Base-by-base conservation (phyloP, 495 filamentous ascomycete genomes). In the Articulospora tetracladia region DNA sequence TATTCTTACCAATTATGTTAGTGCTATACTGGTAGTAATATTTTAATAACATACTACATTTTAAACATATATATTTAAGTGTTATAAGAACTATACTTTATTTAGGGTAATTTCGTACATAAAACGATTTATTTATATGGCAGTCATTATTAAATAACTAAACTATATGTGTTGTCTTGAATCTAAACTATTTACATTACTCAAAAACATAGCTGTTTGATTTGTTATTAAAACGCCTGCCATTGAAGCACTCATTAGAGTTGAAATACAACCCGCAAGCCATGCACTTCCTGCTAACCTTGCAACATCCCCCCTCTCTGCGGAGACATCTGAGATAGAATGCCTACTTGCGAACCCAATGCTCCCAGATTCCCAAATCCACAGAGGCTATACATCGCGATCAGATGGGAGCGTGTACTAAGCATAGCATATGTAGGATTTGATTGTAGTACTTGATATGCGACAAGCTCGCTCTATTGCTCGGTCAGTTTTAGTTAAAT, bases 331-430 rank as follows among this genome's bases (percentile, higher is more conserved):
- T 50, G 47, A 2, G 47, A 81, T 13, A 95, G 75, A 47, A 95
- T 87, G 70, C 90, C 89, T 57, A 92, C 92, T 70, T 93, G 90
- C 56, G 86, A 90, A 57, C 89, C 90, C 27, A 93, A 81, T 32
- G 87, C 89, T 44, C 86, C 85, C 59, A 93, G 83, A 69, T 93
- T 93, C 49, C 86, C 90, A 64, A 90, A 90, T 10, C 86, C 88
- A 72, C 88, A 88, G 27, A 86, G 78, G 1, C 80, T 79, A 58
- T 85, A 89, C 17, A 88, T 87, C 53, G 83, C 83, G 66, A 91
- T 87, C 17, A 90, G 79, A 28, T 78, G 80, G 6, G 88, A 89
- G 39, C 91, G 88, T 8, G 81, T 71, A 13, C 80, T 82, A 58
- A 96, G 75, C 12, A 67, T 78, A 79, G 32, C 60, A 59, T 57